phyloP scores from a whole-genome alignment of 768 basidiomycete species.

The Leccinum ochraceum region DNA sequence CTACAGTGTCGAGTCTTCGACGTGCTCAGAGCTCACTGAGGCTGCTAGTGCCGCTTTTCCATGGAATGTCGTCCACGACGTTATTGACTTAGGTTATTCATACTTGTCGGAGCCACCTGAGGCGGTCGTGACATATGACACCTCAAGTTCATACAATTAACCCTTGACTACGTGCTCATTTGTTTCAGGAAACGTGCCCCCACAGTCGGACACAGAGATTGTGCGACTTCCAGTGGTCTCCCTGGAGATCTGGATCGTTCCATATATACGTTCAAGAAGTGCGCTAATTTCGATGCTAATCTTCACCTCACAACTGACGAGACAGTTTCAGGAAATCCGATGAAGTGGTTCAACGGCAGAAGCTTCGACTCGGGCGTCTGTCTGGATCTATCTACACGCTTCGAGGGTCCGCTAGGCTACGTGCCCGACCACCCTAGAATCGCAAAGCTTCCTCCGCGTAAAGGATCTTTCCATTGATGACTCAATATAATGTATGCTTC shows the following conservation, averaged over 20 bases:
- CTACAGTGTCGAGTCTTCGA: not conserved
- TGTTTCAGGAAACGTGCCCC: not conserved
- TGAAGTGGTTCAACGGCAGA: not conserved
- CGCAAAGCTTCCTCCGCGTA: not conserved
- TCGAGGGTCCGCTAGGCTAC: not conserved
- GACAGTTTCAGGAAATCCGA: not conserved
- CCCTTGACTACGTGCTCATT: not conserved
- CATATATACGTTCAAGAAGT: not conserved
- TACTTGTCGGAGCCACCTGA: not conserved
- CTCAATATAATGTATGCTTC: not conserved
- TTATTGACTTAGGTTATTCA: not conserved
- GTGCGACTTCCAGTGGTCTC: not conserved
- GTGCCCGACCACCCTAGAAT: not conserved
- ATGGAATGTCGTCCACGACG: not conserved
- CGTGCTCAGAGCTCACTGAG: too few relatives aligned
- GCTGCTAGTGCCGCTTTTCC: not conserved
- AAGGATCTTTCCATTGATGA: not conserved
- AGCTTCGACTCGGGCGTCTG: not conserved
- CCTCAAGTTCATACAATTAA: not conserved
- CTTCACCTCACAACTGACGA: conserved; percentile 1
- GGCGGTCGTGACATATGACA: not conserved
- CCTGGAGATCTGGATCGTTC: not conserved
- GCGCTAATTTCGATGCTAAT: not conserved
- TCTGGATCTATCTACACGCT: not conserved
- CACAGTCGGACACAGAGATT: not conserved